Evolutionary conservation across 805 yeast genomes (phyloP), one percentile per base, ranked within the genome.

Genomic region (Alloascoidea hylecoeti): DNA sequence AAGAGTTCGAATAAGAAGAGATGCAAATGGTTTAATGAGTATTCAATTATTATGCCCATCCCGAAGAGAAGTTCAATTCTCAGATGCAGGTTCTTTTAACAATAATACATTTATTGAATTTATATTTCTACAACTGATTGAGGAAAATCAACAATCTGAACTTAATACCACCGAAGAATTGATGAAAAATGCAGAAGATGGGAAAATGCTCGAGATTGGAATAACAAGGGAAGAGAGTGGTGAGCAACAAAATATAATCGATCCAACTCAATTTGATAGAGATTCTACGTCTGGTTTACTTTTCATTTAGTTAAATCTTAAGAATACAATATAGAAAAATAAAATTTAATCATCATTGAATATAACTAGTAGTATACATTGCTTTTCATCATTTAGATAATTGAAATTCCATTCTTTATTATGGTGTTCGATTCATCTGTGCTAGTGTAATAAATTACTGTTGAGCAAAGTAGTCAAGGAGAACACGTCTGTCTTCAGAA

Each of bases 401-500:
- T 33, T 37, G 18, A 28, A 12, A 6, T 37, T 40, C 38, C 34
- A 9, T 9, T 33, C 35, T 37, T 33, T 34, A 35, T 38, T 34
- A 38, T 34, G n/a, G 27, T 9, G 33, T n/a, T n/a, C n/a, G n/a
- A n/a, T n/a, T n/a, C n/a, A n/a, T n/a, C n/a, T n/a, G n/a, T n/a
- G n/a, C n/a, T 23, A n/a, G 30, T 23, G 9, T 9, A 23, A n/a
- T 23, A n/a, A 43, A 19, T 70, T 80, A 77, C 69, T 83, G 86
- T 64, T 81, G 82, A 58, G 94, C 78, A 71, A 89, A 85, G 78
- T 85, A 88, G 70, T 86, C 94, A 68, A 92, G 77, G 66, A 92
- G 78, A 70, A 84, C 80, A 75, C 77, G 72, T 75, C 96, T 85
- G 75, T 89, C 98, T 62, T 78, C 89, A 58, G 97, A 81, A 71